Evolutionary conservation across 805 yeast genomes (phyloP).

Genomic region (Saccharomycopsis babjevae): DNA sequence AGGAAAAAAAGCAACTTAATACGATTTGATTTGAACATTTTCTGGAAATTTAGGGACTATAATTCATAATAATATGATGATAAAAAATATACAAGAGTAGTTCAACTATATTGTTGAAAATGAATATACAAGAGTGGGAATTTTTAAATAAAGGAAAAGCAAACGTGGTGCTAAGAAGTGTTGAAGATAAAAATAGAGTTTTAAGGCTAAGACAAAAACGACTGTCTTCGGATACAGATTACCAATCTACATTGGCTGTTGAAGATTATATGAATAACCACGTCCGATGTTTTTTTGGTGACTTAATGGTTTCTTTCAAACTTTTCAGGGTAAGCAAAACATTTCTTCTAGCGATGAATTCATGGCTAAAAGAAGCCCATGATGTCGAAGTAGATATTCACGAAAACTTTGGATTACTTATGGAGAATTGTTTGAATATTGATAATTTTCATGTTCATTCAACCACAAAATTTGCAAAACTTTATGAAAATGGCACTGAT

Average conservation of each 20-base stretch:
- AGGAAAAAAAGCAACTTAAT: too few relatives aligned
- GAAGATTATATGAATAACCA: conserved; percentile 27
- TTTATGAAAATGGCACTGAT: conserved; percentile 23
- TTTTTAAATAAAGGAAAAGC: conserved; percentile 41
- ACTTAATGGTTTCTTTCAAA: conserved; percentile 4
- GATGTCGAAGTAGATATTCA: background rate
- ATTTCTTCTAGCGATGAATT: background rate
- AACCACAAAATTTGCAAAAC: conserved; percentile 30
- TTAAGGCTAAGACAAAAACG: conserved; percentile 24
- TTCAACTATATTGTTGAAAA: background rate
- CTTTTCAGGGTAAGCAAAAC: background rate
- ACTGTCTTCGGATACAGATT: conserved; percentile 21
- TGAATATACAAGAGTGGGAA: conserved; percentile 24
- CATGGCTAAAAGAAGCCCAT: background rate
- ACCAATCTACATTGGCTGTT: conserved; percentile 29
- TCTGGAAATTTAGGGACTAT: too few relatives aligned
- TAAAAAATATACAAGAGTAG: too few relatives aligned
- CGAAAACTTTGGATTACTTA: conserved; percentile 32
- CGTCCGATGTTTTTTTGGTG: conserved; percentile 20
- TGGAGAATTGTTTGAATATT: conserved; percentile 29
- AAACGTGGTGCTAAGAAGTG: conserved; percentile 32
- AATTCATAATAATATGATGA: too few relatives aligned
- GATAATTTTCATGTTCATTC: conserved; percentile 26
- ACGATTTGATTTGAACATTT: too few relatives aligned
- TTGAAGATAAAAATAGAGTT: conserved; percentile 27